A percentile compares a stretch with the other conserved stretches of the same genome.
phyloP scores from a whole-genome alignment of 371 early-diverging fungal species.

The Capillidium heterosporum region DNA sequence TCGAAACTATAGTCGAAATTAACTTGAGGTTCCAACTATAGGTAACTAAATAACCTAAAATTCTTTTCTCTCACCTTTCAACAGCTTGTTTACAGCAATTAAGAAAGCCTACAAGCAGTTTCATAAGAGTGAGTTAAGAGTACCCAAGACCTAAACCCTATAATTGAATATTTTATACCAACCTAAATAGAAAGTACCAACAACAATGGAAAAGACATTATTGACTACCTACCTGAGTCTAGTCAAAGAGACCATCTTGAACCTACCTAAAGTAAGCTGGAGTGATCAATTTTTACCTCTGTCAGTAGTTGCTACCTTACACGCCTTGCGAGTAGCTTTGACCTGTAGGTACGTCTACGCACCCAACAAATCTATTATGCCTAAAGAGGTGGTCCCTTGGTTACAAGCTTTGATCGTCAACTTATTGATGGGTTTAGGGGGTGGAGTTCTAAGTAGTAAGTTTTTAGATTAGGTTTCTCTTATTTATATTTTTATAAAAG shows the following conservation, averaged over 20 bases:
- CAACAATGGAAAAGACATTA: no score
- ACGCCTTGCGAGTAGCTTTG: conserved; percentile 3
- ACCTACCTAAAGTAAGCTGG: neutral
- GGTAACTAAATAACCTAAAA: no score
- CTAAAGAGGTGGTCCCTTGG: neutral
- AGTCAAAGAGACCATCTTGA: neutral
- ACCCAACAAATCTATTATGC: neutral
- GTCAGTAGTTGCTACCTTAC: conserved; percentile 2
- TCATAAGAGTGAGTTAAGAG: no score
- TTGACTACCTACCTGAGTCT: neutral
- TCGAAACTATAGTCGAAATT: no score
- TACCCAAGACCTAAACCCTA: no score
- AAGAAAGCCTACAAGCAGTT: no score
- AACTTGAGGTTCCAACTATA: no score
- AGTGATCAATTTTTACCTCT: neutral
- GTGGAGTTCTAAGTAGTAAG: conserved; percentile 5
- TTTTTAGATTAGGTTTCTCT: neutral
- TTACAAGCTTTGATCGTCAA: conserved; percentile 3
- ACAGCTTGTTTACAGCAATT: no score
- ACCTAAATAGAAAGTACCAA: no score
- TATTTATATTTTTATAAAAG: neutral
- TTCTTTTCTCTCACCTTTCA: no score
- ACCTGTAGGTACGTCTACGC: neutral
- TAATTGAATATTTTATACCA: no score
- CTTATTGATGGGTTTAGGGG: neutral